Percentiles rank a stretch among this genome's conserved stretches.
Evolutionary conservation across 306 rosid species (phyloP).

Genomic region (Astragalus membranaceus): DNA sequence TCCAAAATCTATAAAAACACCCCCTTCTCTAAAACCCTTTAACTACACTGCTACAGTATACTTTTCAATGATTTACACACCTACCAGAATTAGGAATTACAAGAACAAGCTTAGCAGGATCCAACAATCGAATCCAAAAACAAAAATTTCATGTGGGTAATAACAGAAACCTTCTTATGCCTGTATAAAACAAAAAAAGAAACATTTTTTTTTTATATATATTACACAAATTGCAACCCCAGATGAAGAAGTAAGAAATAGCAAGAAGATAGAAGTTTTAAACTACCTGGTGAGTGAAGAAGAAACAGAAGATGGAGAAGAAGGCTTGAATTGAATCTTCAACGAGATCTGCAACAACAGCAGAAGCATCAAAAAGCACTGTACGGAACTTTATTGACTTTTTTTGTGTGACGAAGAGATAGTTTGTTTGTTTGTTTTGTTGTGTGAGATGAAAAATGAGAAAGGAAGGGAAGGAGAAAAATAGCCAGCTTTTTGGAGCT

Average conservation of each 20-base stretch:
- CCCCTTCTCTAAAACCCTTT: slow-evolving; percentile 8
- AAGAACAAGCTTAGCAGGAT: slow-evolving; percentile 13
- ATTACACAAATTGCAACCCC: background rate
- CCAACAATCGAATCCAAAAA: slow-evolving; percentile 20
- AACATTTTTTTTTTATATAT: background rate
- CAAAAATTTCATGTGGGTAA: background rate
- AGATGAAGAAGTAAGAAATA: background rate
- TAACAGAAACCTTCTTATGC: slow-evolving; percentile 12
- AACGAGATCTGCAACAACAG: slow-evolving; percentile 18
- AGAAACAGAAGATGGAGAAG: background rate
- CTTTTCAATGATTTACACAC: background rate
- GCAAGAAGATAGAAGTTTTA: background rate
- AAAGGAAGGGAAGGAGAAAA: background rate
- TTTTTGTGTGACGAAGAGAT: background rate
- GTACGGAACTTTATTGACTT: slow-evolving; percentile 28
- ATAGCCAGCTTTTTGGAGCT: background rate
- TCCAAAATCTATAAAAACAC: slow-evolving; percentile 9
- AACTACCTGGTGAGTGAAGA: background rate
- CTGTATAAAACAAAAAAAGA: slow-evolving; percentile 18
- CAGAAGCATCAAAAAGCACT: background rate
- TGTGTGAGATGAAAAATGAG: background rate
- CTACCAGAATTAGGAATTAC: slow-evolving; percentile 11
- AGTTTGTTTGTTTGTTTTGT: slow-evolving; percentile 16
- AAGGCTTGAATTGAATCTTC: background rate
- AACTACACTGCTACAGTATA: too few species aligned